These are phyloP conservation scores for Cordyceps pruinosa DNA, from an alignment of 2,329 filamentous ascomycete species.

Conservation along the genomic window DNA sequence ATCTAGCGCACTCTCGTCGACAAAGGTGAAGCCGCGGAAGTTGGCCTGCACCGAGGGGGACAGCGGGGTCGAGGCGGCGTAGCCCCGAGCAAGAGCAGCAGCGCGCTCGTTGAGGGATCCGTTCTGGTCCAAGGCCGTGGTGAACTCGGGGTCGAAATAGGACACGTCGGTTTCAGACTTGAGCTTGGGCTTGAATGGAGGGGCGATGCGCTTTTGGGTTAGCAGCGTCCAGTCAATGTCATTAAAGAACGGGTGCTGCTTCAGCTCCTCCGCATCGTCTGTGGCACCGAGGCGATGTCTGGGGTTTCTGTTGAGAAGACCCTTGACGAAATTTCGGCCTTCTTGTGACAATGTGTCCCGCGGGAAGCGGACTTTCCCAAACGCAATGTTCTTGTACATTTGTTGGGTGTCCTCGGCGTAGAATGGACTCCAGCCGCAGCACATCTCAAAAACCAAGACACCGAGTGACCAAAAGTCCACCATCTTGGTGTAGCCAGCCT, in stretches of 20 bases:
- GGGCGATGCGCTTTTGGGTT: slow-evolving; percentile 83
- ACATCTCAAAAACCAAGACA: slow-evolving; percentile 98
- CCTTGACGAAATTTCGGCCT: slow-evolving; percentile 96
- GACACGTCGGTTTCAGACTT: slow-evolving; percentile 94
- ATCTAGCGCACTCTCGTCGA: slow-evolving; percentile 94
- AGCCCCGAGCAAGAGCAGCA: slow-evolving; percentile 75
- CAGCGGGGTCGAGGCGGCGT: slow-evolving; percentile 82
- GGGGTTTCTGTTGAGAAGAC: slow-evolving; percentile 90
- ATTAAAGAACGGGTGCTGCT: slow-evolving; percentile 87
- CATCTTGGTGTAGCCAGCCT: slow-evolving; percentile 99
- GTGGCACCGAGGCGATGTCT: slow-evolving; percentile 89
- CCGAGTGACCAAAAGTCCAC: slow-evolving; percentile 99
- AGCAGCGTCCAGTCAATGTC: slow-evolving; percentile 91
- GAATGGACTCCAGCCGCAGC: slow-evolving; percentile 98
- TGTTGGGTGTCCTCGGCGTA: slow-evolving; percentile 98
- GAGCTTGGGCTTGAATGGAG: slow-evolving; percentile 95
- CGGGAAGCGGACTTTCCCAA: slow-evolving; percentile 95
- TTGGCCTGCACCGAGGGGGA: slow-evolving; percentile 96
- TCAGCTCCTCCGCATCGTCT: slow-evolving; percentile 87
- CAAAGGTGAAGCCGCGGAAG: slow-evolving; percentile 97
- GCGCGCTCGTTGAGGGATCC: slow-evolving; percentile 87
- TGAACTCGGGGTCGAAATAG: slow-evolving; percentile 98
- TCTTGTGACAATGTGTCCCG: slow-evolving; percentile 90
- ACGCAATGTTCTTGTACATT: slow-evolving; percentile 99
- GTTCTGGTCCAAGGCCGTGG: slow-evolving; percentile 81